Evolutionary conservation across 164 flowering plant genomes (phyloP), one percentile per base, ranked within the genome.

Genomic region (Berberis vulgaris): DNA sequence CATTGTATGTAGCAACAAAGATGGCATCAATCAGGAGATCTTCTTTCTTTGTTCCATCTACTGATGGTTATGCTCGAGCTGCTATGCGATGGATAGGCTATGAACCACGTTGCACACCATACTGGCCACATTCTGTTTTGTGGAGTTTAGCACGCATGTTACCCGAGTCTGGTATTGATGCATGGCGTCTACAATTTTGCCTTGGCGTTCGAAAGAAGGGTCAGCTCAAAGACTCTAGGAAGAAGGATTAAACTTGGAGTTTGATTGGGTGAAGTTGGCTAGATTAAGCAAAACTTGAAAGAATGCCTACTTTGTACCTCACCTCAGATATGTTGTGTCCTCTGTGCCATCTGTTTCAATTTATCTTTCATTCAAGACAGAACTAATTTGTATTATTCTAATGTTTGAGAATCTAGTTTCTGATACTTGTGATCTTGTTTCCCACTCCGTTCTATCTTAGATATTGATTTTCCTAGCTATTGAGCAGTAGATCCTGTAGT

Each of bases 91-190:
- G 84, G 76, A 76, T 94, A 54, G 97, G 99, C 60, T 87, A 91
- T 68, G 99, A 86, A 64, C 93, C 95, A 7, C 83, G 87, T 4
- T 91, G 96, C 84, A 87, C 92, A 4, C 98, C 97, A 6, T 91
- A 94, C 81, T 91, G 99, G 99, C 87, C 93, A 0, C 99, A 91
- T 64, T 69, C 91, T 59, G 59, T 89, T 60, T 67, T 87, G 39
- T 89, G 93, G 91, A 76, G 67, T 26, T 43, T 94, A 64, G 68
- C 68, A 26, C n/a, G 45, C 49, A 50, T 69, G 3, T 47, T 89
- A 72, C 97, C 97, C 0, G 96, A 94, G 65, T 73, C 71, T 39
- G 61, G 68, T 2, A 13, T 88, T 8, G 96, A 87, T 66, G 56
- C 79, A 5, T 87, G 87, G 85, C 86, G 91, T 41, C 73, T 86